Evolutionary conservation across 1,284 basidiomycete species (phyloP).

Genomic region (Pyrrhoderma noxium): DNA sequence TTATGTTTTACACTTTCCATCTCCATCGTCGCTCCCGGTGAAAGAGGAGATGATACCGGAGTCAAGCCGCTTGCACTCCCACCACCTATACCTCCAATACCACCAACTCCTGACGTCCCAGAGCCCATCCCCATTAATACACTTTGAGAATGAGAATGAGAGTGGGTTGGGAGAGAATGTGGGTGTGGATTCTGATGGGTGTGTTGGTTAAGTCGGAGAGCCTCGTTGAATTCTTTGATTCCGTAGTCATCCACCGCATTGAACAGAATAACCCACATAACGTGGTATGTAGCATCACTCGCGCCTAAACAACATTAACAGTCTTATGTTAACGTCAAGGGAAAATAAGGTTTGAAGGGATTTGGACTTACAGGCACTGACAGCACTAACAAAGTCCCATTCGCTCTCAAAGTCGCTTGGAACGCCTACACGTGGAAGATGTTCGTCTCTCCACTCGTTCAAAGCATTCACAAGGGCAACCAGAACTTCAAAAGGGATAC

Average conservation of each 20-base stretch:
- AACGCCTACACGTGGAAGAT: conserved; percentile 74
- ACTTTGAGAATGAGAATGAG: no score
- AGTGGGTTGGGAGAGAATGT: no score
- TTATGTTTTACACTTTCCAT: conserved; percentile 55
- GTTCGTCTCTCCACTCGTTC: conserved; percentile 68
- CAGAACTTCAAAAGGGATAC: conserved; percentile 64
- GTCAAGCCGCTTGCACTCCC: conserved; percentile 17
- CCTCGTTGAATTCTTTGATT: conserved; percentile 60
- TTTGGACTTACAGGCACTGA: conserved; percentile 52
- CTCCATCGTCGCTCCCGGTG: not conserved
- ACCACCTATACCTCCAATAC: no score
- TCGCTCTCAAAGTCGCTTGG: conserved; percentile 74
- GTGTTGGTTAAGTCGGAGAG: conserved; percentile 26
- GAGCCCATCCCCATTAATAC: no score
- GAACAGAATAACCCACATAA: conserved; percentile 80
- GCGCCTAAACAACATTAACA: conserved; percentile 39
- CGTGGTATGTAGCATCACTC: conserved; percentile 84
- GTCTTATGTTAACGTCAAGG: no score
- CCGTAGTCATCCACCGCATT: conserved; percentile 79
- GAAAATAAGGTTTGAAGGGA: no score
- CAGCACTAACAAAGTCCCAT: conserved; percentile 86
- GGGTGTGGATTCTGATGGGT: no score
- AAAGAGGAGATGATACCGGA: conserved; percentile 30
- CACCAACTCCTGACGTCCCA: no score
- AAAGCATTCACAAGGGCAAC: conserved; percentile 53